Evolutionary conservation across 768 basidiomycete genomes (phyloP), one percentile per base, ranked within the genome.

Genomic region (Naganishia friedmannii): DNA sequence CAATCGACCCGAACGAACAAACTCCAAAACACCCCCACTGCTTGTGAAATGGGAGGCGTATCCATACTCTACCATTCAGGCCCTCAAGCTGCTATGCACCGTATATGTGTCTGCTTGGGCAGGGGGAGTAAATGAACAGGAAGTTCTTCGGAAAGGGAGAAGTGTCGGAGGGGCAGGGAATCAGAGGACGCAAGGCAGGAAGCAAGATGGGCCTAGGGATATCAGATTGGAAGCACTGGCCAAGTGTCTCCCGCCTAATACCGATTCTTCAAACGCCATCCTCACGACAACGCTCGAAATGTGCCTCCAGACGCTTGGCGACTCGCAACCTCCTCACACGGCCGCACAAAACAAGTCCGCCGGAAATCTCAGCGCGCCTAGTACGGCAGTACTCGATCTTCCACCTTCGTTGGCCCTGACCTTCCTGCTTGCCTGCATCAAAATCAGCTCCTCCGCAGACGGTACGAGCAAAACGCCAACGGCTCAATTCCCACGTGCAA

Each of bases 21-120:
- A 26, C 15, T 45, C 60, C n/a, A 63, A 42, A 26, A 63, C 60
- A 28, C 60, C 60, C 6, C 37, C 39, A 13, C 60, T 63, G 4
- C 60, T 63, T 19, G 39, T 63, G 23, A 39, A 63, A 63, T 63
- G 60, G 60, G 60, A 63, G 28, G 19, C 60, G 5, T 63, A 63
- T 63, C 60, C 60, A 26, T 63, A 63, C 39, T 63, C 60, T 15
- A 63, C 60, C 12, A 63, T 63, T 19, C 60, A 63, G 28, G 60
- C 60, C 5, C 29, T 63, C 12, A 63, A 63, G 39, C 42, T 63
- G 23, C 17, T 63, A 12, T 63, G 60, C 60, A 63, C 60, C 2
- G 60, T 63, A 1, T 63, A 63, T 45, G 60, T 63, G 10, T 63
- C 60, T n/a, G 60, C 60, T 12, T 63, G 60, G 60, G 37, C 60